Conservation (phyloP, 306 rosid genomes). For the Dryas alaskensis region DNA sequence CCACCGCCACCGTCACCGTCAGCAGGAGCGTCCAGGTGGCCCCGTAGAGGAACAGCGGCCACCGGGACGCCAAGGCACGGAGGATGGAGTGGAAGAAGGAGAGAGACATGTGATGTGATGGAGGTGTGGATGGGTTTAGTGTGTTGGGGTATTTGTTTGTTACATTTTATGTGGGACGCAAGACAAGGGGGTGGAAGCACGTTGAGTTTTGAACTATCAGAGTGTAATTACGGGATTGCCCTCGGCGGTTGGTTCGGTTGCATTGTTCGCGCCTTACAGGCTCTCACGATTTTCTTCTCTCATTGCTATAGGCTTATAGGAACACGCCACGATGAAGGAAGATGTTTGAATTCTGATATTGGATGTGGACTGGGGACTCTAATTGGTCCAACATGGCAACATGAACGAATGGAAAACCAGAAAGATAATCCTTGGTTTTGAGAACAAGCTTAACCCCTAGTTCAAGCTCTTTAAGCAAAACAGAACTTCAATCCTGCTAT, state of each 20-base stretch:
- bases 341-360: too few species aligned
- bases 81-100: slow-evolving; percentile 26
- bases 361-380: too few species aligned
- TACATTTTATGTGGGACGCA: slow-evolving; percentile 11
- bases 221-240: neutral
- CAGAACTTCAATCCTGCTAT: too few species aligned
- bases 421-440: too few species aligned
- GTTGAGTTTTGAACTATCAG: neutral
- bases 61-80: slow-evolving; percentile 24
- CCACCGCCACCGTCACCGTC: slow-evolving; percentile 41
- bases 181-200: slow-evolving; percentile 11
- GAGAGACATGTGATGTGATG: slow-evolving; percentile 30
- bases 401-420: too few species aligned
- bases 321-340: too few species aligned
- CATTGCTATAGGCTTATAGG: neutral
- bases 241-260: neutral
- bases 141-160: neutral
- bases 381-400: too few species aligned
- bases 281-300: slow-evolving; percentile 10
- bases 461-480: too few species aligned
- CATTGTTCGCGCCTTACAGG: neutral
- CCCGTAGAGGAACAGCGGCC: slow-evolving; percentile 23
- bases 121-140: neutral
- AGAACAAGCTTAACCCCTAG: too few species aligned
- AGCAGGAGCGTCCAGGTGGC: slow-evolving; percentile 49